A percentile compares a stretch with the other conserved stretches of the same genome.
phyloP scores from a whole-genome alignment of 371 early-diverging fungal species.

The Rhizopus sp. region DNA sequence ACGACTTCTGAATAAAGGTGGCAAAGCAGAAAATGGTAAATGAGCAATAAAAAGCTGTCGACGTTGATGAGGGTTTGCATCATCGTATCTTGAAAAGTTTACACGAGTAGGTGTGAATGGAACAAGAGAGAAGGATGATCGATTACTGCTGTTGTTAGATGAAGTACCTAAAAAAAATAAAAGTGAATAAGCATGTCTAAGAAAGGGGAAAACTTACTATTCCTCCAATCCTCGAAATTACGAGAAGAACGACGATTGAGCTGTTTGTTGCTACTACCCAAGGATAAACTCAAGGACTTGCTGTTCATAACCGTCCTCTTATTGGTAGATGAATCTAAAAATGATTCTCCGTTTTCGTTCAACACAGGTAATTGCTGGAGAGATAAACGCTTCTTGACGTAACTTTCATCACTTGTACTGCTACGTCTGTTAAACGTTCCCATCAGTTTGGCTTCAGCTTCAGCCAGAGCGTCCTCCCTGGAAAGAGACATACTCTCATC shows the following conservation, averaged over 20 bases:
- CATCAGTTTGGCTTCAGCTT: constrained; percentile 56
- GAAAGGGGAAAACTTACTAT: constrained; percentile 32
- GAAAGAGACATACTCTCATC: constrained; percentile 38
- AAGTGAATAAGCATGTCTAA: neutral
- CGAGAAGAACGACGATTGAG: constrained; percentile 44
- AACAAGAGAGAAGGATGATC: constrained; percentile 29
- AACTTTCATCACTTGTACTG: constrained; percentile 7
- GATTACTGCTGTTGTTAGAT: constrained; percentile 7
- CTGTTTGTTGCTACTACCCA: constrained; percentile 27
- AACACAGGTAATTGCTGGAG: constrained; percentile 46
- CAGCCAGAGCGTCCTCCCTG: constrained; percentile 48
- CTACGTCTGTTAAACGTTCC: constrained; percentile 40
- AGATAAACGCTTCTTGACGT: constrained; percentile 38
- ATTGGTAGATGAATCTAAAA: constrained; percentile 10
- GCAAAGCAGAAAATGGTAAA: constrained; percentile 58
- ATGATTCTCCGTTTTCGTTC: constrained; percentile 36
- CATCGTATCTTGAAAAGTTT: constrained; percentile 46
- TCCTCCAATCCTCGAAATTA: constrained; percentile 52
- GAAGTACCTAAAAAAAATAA: constrained; percentile 11
- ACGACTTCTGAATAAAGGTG: constrained; percentile 48
- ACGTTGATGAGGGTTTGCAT: constrained; percentile 58
- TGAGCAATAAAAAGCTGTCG: constrained; percentile 62
- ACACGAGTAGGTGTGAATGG: constrained; percentile 58
- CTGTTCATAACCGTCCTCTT: constrained; percentile 23
- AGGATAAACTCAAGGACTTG: constrained; percentile 28